phyloP scores from a whole-genome alignment of 257 asterid species.

The Voacanga thouarsii region DNA sequence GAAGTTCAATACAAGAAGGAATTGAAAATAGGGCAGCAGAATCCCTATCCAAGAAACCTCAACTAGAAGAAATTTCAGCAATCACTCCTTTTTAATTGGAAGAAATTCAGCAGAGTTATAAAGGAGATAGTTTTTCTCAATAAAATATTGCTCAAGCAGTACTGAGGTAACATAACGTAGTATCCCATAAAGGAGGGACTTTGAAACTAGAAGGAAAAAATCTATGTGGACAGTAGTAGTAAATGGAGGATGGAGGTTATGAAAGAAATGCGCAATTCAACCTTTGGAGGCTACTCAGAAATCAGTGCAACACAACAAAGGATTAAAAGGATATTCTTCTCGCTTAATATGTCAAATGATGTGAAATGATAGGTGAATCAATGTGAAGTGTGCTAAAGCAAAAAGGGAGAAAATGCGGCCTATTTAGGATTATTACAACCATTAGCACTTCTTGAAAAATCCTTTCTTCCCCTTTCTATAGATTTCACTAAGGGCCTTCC shows the following conservation, averaged over 20 bases:
- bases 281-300: not conserved
- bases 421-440: not conserved
- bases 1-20: not conserved
- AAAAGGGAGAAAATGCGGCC: not conserved
- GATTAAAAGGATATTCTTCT: not conserved
- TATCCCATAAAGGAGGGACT: not conserved
- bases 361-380: not conserved
- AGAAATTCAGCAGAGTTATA: not conserved
- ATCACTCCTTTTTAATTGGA: too few relatives aligned
- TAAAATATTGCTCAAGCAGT: not conserved
- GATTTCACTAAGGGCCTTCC: conserved; percentile 6
- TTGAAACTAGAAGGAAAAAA: not conserved
- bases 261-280: not conserved
- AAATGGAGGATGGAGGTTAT: not conserved
- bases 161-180: not conserved
- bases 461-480: not conserved
- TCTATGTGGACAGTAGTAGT: not conserved
- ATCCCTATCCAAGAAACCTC: not conserved
- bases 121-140: not conserved
- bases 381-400: not conserved
- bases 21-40: not conserved
- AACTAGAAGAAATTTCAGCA: too few relatives aligned
- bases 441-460: not conserved
- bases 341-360: not conserved
- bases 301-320: not conserved